phyloP scores from a whole-genome alignment of 768 basidiomycete genomes.

The Pluteus cervinus region DNA sequence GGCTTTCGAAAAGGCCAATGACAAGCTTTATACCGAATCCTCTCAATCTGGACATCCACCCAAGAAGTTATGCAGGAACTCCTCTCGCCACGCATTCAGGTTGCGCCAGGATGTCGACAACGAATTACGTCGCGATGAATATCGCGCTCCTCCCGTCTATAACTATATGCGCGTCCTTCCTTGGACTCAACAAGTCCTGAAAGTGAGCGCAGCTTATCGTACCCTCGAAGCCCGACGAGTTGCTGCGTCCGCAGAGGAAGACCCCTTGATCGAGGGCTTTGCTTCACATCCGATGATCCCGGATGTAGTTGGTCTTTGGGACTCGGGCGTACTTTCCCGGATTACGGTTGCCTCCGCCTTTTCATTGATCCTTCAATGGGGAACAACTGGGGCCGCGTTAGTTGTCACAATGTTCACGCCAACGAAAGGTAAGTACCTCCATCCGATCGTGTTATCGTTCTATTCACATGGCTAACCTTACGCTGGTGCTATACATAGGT shows the following conservation, averaged over 20 bases:
- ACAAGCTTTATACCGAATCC: constrained; percentile 22
- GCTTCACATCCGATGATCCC: too few relatives aligned
- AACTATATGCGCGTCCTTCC: constrained; percentile 11
- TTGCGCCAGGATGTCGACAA: background rate
- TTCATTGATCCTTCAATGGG: constrained; percentile 21
- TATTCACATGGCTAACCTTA: background rate
- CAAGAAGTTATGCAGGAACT: too few relatives aligned
- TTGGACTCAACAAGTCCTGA: constrained; percentile 7
- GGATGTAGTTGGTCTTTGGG: too few relatives aligned
- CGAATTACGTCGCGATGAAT: constrained; percentile 11
- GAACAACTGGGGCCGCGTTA: constrained; percentile 19
- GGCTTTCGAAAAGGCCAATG: constrained; percentile 25
- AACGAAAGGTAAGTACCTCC: constrained; percentile 13
- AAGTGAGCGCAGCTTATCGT: background rate
- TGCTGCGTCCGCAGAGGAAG: too few relatives aligned
- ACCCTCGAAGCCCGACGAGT: too few relatives aligned
- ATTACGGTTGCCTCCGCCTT: constrained; percentile 8
- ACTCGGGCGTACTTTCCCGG: too few relatives aligned
- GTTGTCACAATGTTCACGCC: constrained; percentile 21
- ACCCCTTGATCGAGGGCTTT: too few relatives aligned
- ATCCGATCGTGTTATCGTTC: too few relatives aligned
- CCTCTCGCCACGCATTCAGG: too few relatives aligned
- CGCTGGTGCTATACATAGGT: constrained; percentile 18
- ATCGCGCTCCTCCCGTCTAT: constrained; percentile 10
- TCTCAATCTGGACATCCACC: too few relatives aligned